Percentiles rank a stretch among this genome's conserved stretches.
Evolutionary conservation across 257 asterid species (phyloP).

Genomic region (Solanum pennellii): DNA sequence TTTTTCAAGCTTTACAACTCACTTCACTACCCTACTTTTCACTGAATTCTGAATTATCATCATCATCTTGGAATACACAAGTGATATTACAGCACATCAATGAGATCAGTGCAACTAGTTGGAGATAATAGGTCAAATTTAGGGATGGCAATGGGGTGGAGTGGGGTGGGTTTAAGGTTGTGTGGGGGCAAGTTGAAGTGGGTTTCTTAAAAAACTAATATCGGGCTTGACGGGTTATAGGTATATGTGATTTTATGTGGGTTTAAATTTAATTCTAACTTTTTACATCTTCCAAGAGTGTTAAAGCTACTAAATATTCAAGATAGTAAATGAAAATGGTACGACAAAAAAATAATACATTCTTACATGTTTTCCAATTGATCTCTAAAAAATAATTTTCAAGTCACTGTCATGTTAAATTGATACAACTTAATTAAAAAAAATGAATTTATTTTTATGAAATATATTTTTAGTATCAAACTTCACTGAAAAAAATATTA

Average conservation of each 20-base stretch:
- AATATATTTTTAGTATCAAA: neutral
- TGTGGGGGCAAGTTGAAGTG: no score
- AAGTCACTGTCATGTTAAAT: neutral
- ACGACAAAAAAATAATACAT: neutral
- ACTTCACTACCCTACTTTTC: neutral
- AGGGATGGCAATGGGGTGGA: no score
- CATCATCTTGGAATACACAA: neutral
- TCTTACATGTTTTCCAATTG: neutral
- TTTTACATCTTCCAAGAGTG: no score
- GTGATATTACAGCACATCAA: neutral
- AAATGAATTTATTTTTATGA: no score
- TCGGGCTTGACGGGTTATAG: accelerated
- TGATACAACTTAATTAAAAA: neutral
- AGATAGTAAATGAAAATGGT: neutral
- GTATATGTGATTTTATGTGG: neutral
- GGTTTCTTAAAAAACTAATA: no score
- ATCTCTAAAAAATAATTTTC: neutral
- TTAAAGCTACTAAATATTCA: neutral
- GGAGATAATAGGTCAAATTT: neutral
- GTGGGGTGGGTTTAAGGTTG: no score
- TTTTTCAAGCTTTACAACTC: neutral
- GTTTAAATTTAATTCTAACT: no score
- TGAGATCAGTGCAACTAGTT: neutral
- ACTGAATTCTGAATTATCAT: neutral
- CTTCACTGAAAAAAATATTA: neutral